Base-by-base conservation (phyloP, 371 early-diverging fungal genomes). In the Mycotypha africana region DNA sequence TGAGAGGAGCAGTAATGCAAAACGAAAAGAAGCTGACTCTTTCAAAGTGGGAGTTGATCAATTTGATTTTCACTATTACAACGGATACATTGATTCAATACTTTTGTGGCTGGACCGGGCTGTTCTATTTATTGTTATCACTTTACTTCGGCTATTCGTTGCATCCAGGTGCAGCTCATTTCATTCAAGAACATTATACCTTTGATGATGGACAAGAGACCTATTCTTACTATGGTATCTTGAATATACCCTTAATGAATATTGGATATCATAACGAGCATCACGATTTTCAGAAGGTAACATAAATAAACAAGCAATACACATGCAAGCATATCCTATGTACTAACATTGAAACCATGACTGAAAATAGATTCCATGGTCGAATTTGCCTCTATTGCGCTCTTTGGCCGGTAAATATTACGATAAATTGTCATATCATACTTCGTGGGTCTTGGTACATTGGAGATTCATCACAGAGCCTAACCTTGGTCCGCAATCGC, bases 261-360 rank as follows among this genome's bases (percentile, higher is more conserved):
- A 89, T 93, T 50, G 91, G 91, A 20, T 93, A 92, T 65, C 97
- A 98, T 73, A 96, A 93, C 66, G 97, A 98, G 76, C 97, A 98
- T 76, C 97, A 97, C 73, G 98, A 98, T 70, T 96, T 91, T 67
- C 82, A 76, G 53, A 78, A 76, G 54, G 78, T 86, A 62, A 50
- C 11, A n/a, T 3, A 7, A 40, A n/a, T n/a, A 26, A 24, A 22
- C 10, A 12, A 12, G 19, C 4, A 38, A n/a, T 12, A 28, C 30
- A 28, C 30, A 8, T 28, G 30, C 8, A 12, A 6, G 12, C 12
- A 28, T 28, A 8, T 28, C 8, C 12, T 8, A 28, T 28, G 8
- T 6, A 12, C 30, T 28, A 12, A 28, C 30, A 24, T 38, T 2
- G 1, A 8, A 41, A 30, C 2, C 3, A 28, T 16, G 12, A 17